phyloP scores from a whole-genome alignment of 176 grass and related monocot species.

The Musa acuminata region DNA sequence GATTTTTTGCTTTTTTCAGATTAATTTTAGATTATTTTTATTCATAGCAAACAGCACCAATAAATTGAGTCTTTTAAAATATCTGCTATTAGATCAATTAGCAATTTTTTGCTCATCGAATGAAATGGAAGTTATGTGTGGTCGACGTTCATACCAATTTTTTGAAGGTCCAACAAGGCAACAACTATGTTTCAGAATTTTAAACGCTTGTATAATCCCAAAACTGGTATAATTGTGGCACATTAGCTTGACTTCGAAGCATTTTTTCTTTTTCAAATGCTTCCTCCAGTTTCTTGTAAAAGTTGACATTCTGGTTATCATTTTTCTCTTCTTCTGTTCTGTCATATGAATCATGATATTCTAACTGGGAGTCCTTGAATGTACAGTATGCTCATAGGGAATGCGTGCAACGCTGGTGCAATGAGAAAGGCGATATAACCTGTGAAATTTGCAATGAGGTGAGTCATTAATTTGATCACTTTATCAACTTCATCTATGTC shows the following conservation, averaged over 20 bases:
- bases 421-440: slow-evolving; percentile 76
- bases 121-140: background rate
- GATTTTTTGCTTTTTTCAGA: no score
- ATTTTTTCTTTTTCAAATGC: no score
- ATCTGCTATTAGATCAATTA: no score
- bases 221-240: no score
- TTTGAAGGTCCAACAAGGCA: background rate
- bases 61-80: no score
- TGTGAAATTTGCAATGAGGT: slow-evolving; percentile 94
- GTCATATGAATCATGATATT: background rate
- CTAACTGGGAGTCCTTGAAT: slow-evolving; percentile 9
- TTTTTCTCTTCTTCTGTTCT: background rate
- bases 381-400: slow-evolving; percentile 74
- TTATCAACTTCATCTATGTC: background rate
- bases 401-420: slow-evolving; percentile 90
- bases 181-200: no score
- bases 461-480: background rate
- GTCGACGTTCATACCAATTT: background rate
- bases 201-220: no score
- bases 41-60: no score
- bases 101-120: no score
- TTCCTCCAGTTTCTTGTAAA: background rate
- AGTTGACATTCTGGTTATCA: background rate
- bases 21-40: no score
- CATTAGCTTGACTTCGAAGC: no score